Conservation (phyloP, 768 basidiomycete species). For the Lepiota venenata region DNA sequence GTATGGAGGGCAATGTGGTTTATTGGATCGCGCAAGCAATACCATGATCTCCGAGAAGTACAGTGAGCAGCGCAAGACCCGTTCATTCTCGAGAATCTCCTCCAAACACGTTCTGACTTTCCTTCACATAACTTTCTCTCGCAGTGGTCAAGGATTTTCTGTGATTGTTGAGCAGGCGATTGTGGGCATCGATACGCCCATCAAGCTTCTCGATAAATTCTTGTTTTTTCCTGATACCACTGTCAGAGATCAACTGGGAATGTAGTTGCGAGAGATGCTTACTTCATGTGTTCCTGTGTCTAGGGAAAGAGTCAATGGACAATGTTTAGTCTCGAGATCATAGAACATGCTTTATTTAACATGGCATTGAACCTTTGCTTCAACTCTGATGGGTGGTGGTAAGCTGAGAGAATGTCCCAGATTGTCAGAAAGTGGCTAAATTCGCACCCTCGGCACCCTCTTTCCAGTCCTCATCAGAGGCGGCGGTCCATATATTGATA, state of each 20-base stretch:
- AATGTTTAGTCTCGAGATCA: background rate
- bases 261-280: background rate
- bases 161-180: background rate
- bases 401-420: background rate
- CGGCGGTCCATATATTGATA: conserved; percentile 2
- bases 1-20: no score
- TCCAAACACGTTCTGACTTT: conserved; percentile 4
- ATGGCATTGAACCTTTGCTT: background rate
- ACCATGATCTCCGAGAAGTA: background rate
- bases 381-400: background rate
- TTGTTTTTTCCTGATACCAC: background rate
- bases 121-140: background rate
- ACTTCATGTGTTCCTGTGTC: conserved; percentile 5
- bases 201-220: conserved; percentile 2
- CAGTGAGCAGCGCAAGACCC: background rate
- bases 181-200: background rate
- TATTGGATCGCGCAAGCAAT: background rate
- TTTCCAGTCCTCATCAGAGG: conserved; percentile 9
- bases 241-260: background rate
- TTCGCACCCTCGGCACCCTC: conserved; percentile 4
- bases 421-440: no score
- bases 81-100: background rate
- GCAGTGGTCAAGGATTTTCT: background rate
- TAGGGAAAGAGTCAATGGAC: background rate
- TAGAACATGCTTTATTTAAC: background rate